phyloP scores from a whole-genome alignment of 306 rosid species.

The Lathyrus aphaca region DNA sequence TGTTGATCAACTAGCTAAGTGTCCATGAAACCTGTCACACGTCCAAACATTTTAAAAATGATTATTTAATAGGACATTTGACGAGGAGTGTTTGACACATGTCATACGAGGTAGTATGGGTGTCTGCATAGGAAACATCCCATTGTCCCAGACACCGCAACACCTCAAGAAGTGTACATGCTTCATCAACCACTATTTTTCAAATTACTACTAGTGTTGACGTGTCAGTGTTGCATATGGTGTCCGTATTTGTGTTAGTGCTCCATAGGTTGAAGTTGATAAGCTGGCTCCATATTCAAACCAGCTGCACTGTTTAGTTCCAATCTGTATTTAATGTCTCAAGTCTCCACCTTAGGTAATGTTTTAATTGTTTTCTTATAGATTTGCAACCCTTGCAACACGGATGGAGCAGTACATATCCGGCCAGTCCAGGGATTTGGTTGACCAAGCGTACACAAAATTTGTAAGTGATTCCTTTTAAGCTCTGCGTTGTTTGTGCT shows the following conservation, averaged over 20 bases:
- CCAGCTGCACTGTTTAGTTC: neutral
- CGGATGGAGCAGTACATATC: constrained; percentile 94
- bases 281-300: constrained; percentile 23
- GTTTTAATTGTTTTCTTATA: constrained; percentile 42
- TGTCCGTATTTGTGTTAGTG: neutral
- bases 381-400: constrained; percentile 97
- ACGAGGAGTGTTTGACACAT: neutral
- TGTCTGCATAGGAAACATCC: neutral
- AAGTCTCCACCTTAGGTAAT: constrained; percentile 22
- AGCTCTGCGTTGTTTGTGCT: constrained; percentile 24
- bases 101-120: neutral
- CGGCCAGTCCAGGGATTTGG: constrained; percentile 98
- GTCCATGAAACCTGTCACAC: neutral
- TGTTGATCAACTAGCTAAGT: neutral
- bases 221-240: neutral
- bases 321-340: constrained; percentile 3
- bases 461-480: constrained; percentile 64
- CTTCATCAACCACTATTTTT: neutral
- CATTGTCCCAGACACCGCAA: neutral
- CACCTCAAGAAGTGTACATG: constrained; percentile 11
- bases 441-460: constrained; percentile 97
- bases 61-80: constrained; percentile 7
- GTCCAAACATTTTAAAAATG: constrained; percentile 12
- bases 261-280: neutral
- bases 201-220: neutral